A percentile compares a stretch with the other conserved stretches of the same genome.
These are phyloP conservation scores for Fusarium sp. DNA, from an alignment of 2,329 filamentous ascomycete genomes.

Conservation along the genomic window DNA sequence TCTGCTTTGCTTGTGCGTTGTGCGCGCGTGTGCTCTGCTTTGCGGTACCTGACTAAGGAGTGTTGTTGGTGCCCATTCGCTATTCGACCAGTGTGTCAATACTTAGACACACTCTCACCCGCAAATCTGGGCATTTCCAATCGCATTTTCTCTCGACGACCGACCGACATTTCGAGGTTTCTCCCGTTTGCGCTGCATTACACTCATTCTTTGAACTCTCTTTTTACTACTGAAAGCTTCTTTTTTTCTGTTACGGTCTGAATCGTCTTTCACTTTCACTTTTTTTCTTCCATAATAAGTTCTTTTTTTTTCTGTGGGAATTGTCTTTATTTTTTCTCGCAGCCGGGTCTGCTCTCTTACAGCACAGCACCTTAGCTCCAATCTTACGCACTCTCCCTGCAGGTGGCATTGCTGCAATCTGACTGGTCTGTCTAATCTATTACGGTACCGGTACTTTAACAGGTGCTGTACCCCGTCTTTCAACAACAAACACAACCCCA, in stretches of 20 bases:
- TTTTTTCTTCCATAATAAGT: constrained; percentile 3
- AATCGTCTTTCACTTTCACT: constrained; percentile 1
- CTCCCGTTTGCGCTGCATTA: constrained; percentile 10
- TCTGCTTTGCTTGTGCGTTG: constrained; percentile 25
- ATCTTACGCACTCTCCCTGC: constrained; percentile 43
- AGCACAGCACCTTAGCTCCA: constrained; percentile 29
- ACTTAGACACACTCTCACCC: constrained; percentile 35
- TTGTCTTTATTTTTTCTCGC: constrained; percentile 34
- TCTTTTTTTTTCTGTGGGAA: constrained; percentile 28
- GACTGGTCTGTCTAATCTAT: constrained; percentile 42
- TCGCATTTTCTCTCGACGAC: constrained; percentile 23
- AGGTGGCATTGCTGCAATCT: constrained; percentile 40
- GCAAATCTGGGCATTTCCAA: constrained; percentile 32
- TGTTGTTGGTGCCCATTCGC: constrained; percentile 16
- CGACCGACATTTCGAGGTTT: constrained; percentile 22
- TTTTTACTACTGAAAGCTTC: neutral
- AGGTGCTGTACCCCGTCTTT: constrained; percentile 28
- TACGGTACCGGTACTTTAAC: constrained; percentile 33
- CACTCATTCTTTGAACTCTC: constrained; percentile 23
- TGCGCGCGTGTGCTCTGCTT: constrained; percentile 13
- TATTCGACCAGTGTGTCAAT: constrained; percentile 29
- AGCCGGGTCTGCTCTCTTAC: constrained; percentile 44
- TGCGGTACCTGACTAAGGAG: constrained; percentile 30
- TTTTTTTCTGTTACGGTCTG: neutral
- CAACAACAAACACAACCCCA: constrained; percentile 37